Evolutionary conservation across 1,284 basidiomycete genomes (phyloP), one percentile per base, ranked within the genome.

Genomic region (Puccinia triticina): DNA sequence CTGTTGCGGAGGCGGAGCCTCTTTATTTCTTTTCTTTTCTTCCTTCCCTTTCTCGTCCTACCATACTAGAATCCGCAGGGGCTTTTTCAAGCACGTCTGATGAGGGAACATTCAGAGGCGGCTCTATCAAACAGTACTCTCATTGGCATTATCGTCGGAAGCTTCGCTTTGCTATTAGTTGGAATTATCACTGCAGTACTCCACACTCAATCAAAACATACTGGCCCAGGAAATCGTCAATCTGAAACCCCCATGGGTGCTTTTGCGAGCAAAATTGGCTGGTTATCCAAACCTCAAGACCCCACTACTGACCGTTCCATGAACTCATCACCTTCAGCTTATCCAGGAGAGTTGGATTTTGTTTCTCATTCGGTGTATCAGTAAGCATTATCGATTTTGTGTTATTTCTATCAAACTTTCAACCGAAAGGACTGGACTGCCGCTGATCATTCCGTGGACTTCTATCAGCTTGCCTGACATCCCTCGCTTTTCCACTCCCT

Each of bases 181-280:
- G n/a, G 7, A 2, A n/a, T 43, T 10, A 67, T n/a, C 64, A 67
- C 64, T 3, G 40, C 11, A 40, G 18, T 43, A 14, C 34, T 67
- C 11, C 34, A 43, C 64, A 12, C 18, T 43, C 64, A 43, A 43
- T 11, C n/a, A 43, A 26, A 7, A 34, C 21, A 67, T 21, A 2
- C 18, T 11, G 48, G 48, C 40, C 40, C 16, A 43, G 23, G 8
- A 18, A 23, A 8, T n/a, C 23, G 34, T 67, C 3, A 67, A 67
- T 12, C 64, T n/a, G 64, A n/a, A 43, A 23, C 37, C 23, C 2
- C 2, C 21, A 67, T 67, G 64, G 64, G 64, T 26, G 26, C 14
- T n/a, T 21, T 67, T 43, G 64, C 64, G 64, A 67, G 64, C 40
- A 67, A 43, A 26, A 43, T 67, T 23, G 64, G 64, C 64, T 43